Base-by-base conservation (phyloP, 179 eudicot genomes). In the Drosera spatulata region DNA sequence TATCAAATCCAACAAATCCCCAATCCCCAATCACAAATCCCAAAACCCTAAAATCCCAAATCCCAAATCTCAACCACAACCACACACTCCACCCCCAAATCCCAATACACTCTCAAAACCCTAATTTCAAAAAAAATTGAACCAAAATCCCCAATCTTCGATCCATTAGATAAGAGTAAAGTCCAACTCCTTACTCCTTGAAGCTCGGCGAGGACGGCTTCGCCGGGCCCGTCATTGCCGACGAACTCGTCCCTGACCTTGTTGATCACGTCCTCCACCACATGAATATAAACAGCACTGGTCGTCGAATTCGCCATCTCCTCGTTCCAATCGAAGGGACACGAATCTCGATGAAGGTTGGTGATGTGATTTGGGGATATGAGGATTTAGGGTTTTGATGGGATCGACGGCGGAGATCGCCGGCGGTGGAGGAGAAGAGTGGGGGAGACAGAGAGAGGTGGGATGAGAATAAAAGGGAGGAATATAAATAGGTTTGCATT, bases 401-500 rank as follows among this genome's bases (percentile, higher is more conserved):
- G 45, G 33, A 5, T 33, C 40, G 37, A 8, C 54, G 48, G 50
- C 50, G 59, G 46, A 22, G 33, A 22, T 22, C 33, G 1, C 33
- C 33, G 33, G 73, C 15, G 56, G 42, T 71, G 39, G 40, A 22
- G 49, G 54, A 2, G 62, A 63, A 57, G 59, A 53, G 44, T 48
- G 63, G 22, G 62, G 72, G 59, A 62, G 71, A 53, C 38, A 57
- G 62, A 61, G 62, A 50, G 63, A 48, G 71, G 63, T 50, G 61
- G 59, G 67, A 67, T 12, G 62, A 6, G n/a, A 73, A 64, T 60
- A 71, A 56, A 70, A 67, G 72, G 33, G 65, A 10, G 91, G 84
- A 85, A 88, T 91, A 91, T 91, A 91, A 91, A 91, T 91, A 91
- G 91, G 97, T 91, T 91, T 88, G 86, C 84, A 82, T 91, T 84